Evolutionary conservation across 1,139 yeast genomes (phyloP).

Genomic region (Nematodospora anomalae): DNA sequence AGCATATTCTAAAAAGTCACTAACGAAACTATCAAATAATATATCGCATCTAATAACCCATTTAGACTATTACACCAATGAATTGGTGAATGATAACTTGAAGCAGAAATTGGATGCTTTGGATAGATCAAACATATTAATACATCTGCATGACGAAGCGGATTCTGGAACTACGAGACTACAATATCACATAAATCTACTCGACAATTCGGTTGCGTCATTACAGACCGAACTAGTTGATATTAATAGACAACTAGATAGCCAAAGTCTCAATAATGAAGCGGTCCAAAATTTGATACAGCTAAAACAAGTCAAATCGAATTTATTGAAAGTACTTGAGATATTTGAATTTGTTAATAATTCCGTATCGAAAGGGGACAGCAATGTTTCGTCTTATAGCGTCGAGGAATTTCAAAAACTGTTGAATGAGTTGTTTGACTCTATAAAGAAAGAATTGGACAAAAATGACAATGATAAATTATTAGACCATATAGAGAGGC

Average conservation of each 20-base stretch:
- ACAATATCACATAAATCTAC: conserved; percentile 61
- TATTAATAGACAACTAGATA: conserved; percentile 25
- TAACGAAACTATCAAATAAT: conserved; percentile 29
- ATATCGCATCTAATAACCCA: conserved; percentile 50
- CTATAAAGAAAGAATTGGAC: conserved; percentile 19
- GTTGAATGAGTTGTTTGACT: conserved; percentile 39
- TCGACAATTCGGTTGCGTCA: conserved; percentile 57
- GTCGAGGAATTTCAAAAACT: conserved; percentile 38
- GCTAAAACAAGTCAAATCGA: conserved; percentile 43
- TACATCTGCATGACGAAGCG: conserved; percentile 19
- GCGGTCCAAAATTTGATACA: conserved; percentile 43
- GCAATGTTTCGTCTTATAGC: conserved; percentile 8
- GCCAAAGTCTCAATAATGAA: conserved; percentile 17
- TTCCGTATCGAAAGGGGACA: conserved; percentile 16
- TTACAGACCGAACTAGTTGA: conserved; percentile 49
- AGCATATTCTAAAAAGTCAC: conserved; percentile 23
- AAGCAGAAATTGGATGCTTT: conserved; percentile 41
- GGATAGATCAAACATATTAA: conserved; percentile 18
- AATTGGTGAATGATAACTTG: conserved; percentile 52
- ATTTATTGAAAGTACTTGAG: conserved; percentile 45
- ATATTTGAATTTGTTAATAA: conserved; percentile 41
- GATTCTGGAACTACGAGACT: conserved; percentile 41
- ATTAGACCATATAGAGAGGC: conserved; percentile 35
- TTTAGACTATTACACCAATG: conserved; percentile 61
- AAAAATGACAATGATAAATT: conserved; percentile 15